Evolutionary conservation across 768 basidiomycete species (phyloP).

Genomic region (Cystobasidium tubakii): DNA sequence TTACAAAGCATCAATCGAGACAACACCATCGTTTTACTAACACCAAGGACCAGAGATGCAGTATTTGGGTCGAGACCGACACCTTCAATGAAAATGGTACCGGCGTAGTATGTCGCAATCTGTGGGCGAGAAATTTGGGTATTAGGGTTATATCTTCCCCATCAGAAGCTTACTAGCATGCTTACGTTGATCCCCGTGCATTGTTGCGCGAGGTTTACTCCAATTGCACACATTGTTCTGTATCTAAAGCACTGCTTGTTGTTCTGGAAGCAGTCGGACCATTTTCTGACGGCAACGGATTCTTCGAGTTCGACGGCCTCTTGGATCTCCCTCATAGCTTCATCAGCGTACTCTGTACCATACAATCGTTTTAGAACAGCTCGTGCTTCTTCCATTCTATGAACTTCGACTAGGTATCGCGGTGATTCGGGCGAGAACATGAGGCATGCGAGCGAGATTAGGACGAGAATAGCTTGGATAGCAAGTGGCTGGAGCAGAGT

Average conservation of each 20-base stretch:
- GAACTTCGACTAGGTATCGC: slow-evolving; percentile 42
- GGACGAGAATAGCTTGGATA: slow-evolving; percentile 39
- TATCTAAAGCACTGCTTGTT: slow-evolving; percentile 44
- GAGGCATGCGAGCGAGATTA: slow-evolving; percentile 42
- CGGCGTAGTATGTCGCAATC: slow-evolving; percentile 43
- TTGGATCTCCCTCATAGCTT: slow-evolving; percentile 16
- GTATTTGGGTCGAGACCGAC: slow-evolving; percentile 21
- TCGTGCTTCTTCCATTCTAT: slow-evolving; percentile 39
- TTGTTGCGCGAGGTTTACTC: slow-evolving; percentile 39
- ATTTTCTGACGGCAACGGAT: slow-evolving; percentile 37
- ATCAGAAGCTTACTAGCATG: too few species aligned
- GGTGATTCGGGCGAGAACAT: slow-evolving; percentile 45
- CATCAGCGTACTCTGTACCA: slow-evolving; percentile 40
- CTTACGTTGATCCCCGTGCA: slow-evolving; percentile 8
- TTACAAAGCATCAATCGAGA: too few species aligned
- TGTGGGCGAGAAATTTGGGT: slow-evolving; percentile 6
- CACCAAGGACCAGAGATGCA: slow-evolving; percentile 41
- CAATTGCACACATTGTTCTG: slow-evolving; percentile 42
- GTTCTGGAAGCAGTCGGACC: slow-evolving; percentile 30
- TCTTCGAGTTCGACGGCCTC: slow-evolving; percentile 43
- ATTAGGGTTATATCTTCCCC: too few species aligned
- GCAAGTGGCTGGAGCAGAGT: slow-evolving; percentile 37
- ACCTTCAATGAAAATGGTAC: slow-evolving; percentile 27
- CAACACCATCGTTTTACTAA: too few species aligned
- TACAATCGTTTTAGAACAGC: slow-evolving; percentile 41